phyloP scores from a whole-genome alignment of 768 basidiomycete species.

The Lentinula raphanica region DNA sequence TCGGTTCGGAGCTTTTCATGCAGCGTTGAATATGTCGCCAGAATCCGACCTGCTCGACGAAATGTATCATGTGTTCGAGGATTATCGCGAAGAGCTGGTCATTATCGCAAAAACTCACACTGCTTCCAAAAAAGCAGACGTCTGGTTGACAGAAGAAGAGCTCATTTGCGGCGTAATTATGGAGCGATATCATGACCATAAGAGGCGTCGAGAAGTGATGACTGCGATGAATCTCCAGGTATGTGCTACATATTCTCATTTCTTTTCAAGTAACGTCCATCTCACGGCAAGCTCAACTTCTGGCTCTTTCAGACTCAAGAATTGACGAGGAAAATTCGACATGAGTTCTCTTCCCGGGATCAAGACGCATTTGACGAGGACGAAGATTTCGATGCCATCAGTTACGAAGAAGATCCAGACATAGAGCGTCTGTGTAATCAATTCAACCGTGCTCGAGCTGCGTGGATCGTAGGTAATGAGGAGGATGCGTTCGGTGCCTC shows the following conservation, averaged over 20 bases:
- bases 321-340: not conserved
- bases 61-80: slow-evolving; percentile 5
- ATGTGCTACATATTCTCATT: not conserved
- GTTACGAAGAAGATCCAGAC: slow-evolving; percentile 4
- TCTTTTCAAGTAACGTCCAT: no score
- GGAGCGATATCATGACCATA: slow-evolving; percentile 1
- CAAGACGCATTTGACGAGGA: not conserved
- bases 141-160: not conserved
- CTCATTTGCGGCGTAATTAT: not conserved
- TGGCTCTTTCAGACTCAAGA: slow-evolving; percentile 4
- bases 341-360: not conserved
- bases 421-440: not conserved
- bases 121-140: not conserved
- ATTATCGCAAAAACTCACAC: slow-evolving; percentile 3
- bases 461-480: not conserved
- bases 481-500: not conserved
- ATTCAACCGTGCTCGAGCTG: slow-evolving; percentile 5
- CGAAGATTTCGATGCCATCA: not conserved
- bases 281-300: not conserved
- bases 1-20: not conserved
- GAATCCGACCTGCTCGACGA: not conserved
- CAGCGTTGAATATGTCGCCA: not conserved
- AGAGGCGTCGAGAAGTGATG: not conserved
- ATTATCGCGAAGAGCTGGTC: slow-evolving; percentile 2
- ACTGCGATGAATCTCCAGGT: slow-evolving; percentile 1